A percentile compares a stretch with the other conserved stretches of the same genome.
phyloP scores from a whole-genome alignment of 139 green algal species.

The Chlorella sp. region DNA sequence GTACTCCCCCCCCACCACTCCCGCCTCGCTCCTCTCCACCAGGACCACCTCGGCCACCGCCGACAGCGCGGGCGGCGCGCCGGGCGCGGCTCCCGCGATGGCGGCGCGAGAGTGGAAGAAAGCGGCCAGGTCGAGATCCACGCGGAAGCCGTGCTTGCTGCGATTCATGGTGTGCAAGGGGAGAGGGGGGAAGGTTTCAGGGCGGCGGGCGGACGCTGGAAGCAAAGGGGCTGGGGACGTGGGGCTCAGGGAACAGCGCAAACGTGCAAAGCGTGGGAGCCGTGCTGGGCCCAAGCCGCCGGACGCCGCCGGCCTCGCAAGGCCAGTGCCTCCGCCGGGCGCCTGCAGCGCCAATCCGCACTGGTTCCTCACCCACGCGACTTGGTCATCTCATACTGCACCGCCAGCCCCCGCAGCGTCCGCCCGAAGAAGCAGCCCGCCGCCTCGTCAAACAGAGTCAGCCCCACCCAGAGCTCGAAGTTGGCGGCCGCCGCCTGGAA shows the following conservation, averaged over 20 bases:
- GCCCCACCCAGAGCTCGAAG: conserved; percentile 62
- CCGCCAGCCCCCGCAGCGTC: conserved; percentile 38
- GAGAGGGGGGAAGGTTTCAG: no score
- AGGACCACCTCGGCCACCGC: conserved; percentile 66
- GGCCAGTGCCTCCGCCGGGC: no score
- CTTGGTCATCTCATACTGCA: conserved; percentile 24
- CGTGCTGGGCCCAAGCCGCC: no score
- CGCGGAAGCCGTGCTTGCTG: conserved; percentile 30
- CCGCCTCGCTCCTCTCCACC: conserved; percentile 46
- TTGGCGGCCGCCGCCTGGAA: conserved; percentile 41
- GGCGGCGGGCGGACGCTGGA: background rate
- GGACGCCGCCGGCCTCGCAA: no score
- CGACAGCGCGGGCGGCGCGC: conserved; percentile 45
- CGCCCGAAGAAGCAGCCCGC: conserved; percentile 66
- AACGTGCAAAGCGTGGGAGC: no score
- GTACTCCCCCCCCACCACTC: conserved; percentile 48
- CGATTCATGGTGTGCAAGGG: background rate
- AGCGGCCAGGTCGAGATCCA: conserved; percentile 59
- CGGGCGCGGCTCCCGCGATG: background rate
- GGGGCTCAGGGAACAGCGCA: no score
- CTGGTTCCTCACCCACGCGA: no score
- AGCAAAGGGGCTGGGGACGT: background rate
- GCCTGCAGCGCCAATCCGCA: no score
- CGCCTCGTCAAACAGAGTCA: conserved; percentile 63
- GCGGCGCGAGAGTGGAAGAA: conserved; percentile 52